Conservation (phyloP, 2,329 filamentous ascomycete species). For the Tolypocladium inflatum region DNA sequence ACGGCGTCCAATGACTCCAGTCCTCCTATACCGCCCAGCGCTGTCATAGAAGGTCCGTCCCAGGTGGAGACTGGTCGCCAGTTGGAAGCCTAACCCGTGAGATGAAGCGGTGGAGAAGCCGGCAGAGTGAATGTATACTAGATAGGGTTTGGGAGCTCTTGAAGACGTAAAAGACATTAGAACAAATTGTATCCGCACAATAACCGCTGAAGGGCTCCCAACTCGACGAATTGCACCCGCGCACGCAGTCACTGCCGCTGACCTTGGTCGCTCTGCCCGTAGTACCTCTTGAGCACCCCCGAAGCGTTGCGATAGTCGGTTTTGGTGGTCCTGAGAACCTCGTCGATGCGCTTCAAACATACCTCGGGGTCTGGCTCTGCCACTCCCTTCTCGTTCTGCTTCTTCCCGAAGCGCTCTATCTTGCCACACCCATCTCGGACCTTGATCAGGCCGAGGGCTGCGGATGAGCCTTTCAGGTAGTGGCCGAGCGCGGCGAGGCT, state of each 20-base stretch:
- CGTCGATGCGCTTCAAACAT: conserved; percentile 60
- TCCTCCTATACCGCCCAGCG: too few species aligned
- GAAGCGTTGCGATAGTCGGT: conserved; percentile 68
- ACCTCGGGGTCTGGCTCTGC: conserved; percentile 55
- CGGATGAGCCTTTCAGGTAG: conserved; percentile 95
- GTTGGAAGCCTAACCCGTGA: too few species aligned
- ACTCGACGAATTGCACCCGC: too few species aligned
- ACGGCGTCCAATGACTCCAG: too few species aligned
- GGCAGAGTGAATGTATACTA: too few species aligned
- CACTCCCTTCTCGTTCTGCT: conserved; percentile 68
- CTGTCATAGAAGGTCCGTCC: too few species aligned
- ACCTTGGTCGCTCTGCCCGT: conserved; percentile 13
- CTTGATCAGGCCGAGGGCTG: conserved; percentile 82
- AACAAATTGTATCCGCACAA: too few species aligned
- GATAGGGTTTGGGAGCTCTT: too few species aligned
- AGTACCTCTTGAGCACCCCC: conserved; percentile 61
- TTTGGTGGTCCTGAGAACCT: conserved; percentile 63
- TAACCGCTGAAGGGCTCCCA: too few species aligned
- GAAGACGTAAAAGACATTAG: too few species aligned
- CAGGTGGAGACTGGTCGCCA: too few species aligned
- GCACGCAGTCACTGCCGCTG: not conserved
- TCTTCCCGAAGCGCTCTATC: conserved; percentile 85
- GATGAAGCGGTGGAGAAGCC: too few species aligned
- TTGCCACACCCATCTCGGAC: conserved; percentile 91
- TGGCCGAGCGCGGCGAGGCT: conserved; percentile 78